Evolutionary conservation across 2,329 filamentous ascomycete species (phyloP).

Genomic region (Zasmidium cellare): DNA sequence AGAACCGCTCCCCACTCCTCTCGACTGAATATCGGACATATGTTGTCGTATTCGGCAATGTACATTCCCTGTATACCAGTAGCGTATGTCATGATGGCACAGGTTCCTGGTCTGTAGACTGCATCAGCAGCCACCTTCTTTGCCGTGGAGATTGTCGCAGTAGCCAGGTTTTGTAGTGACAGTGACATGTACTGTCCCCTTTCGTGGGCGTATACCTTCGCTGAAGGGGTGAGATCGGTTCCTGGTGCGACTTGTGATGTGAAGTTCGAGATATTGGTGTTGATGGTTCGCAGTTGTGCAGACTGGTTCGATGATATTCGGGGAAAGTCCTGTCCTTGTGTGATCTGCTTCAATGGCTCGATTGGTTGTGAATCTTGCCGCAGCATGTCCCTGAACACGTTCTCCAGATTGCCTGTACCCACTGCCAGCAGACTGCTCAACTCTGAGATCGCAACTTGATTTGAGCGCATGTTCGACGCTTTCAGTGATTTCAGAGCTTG

Average conservation of each 20-base stretch:
- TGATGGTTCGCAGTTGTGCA: constrained; percentile 75
- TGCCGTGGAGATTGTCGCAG: constrained; percentile 77
- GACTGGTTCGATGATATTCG: constrained; percentile 73
- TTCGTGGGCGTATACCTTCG: constrained; percentile 81
- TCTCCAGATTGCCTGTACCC: constrained; percentile 80
- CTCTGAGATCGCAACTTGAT: constrained; percentile 83
- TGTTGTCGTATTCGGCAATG: constrained; percentile 84
- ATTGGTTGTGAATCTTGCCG: constrained; percentile 76
- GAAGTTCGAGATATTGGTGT: constrained; percentile 48
- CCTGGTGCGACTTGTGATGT: constrained; percentile 26
- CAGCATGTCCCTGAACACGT: constrained; percentile 76
- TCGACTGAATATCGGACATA: constrained; percentile 79
- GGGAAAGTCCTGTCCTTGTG: constrained; percentile 76
- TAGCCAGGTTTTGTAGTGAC: constrained; percentile 81
- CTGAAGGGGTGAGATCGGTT: constrained; percentile 54
- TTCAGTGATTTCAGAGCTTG: constrained; percentile 82
- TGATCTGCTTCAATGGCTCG: constrained; percentile 89
- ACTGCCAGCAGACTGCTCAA: constrained; percentile 74
- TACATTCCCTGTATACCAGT: constrained; percentile 86
- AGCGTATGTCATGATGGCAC: constrained; percentile 87
- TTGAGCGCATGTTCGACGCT: constrained; percentile 85
- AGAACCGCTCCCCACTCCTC: constrained; percentile 83
- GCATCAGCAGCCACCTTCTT: constrained; percentile 72
- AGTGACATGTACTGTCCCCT: constrained; percentile 82
- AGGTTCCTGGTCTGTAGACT: constrained; percentile 83